These are phyloP conservation scores for Cadophora luteo-olivacea DNA, from an alignment of 2,329 filamentous ascomycete genomes.

Conservation along the genomic window DNA sequence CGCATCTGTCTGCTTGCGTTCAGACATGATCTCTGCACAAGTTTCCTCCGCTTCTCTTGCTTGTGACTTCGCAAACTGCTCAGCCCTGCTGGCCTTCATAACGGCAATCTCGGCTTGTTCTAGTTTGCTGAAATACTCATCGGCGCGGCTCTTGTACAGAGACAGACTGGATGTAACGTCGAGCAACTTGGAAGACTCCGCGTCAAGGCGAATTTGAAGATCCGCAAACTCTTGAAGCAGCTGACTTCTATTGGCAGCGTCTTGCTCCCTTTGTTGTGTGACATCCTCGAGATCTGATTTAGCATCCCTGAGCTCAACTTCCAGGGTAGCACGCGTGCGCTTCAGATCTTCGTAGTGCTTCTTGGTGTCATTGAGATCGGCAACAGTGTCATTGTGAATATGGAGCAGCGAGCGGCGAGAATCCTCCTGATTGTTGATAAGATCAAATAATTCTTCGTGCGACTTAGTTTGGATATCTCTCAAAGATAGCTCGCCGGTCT, in stretches of 20 bases:
- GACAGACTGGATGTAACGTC: slow-evolving; percentile 85
- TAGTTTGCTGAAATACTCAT: slow-evolving; percentile 96
- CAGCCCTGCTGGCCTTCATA: slow-evolving; percentile 87
- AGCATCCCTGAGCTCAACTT: slow-evolving; percentile 86
- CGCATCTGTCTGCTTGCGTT: slow-evolving; percentile 88
- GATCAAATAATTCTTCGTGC: slow-evolving; percentile 90
- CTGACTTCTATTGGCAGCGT: slow-evolving; percentile 85
- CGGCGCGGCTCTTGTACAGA: slow-evolving; percentile 88
- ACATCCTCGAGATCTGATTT: slow-evolving; percentile 86
- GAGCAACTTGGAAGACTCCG: slow-evolving; percentile 82
- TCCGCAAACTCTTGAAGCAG: slow-evolving; percentile 92
- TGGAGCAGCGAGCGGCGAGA: slow-evolving; percentile 82
- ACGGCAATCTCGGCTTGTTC: slow-evolving; percentile 97
- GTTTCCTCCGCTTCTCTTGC: slow-evolving; percentile 90
- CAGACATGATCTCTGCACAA: slow-evolving; percentile 87
- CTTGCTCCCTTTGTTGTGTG: slow-evolving; percentile 79
- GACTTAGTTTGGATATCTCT: slow-evolving; percentile 92
- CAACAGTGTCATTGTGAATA: slow-evolving; percentile 83
- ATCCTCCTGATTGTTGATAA: slow-evolving; percentile 92
- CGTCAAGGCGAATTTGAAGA: slow-evolving; percentile 89
- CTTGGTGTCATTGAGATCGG: slow-evolving; percentile 87
- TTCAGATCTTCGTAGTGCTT: slow-evolving; percentile 86
- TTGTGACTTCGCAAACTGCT: slow-evolving; percentile 92
- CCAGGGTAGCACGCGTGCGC: slow-evolving; percentile 77
- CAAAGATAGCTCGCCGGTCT: slow-evolving; percentile 84